These are phyloP conservation scores for Aspergillus fischeri DNA, from an alignment of 2,329 filamentous ascomycete species.

Conservation along the genomic window DNA sequence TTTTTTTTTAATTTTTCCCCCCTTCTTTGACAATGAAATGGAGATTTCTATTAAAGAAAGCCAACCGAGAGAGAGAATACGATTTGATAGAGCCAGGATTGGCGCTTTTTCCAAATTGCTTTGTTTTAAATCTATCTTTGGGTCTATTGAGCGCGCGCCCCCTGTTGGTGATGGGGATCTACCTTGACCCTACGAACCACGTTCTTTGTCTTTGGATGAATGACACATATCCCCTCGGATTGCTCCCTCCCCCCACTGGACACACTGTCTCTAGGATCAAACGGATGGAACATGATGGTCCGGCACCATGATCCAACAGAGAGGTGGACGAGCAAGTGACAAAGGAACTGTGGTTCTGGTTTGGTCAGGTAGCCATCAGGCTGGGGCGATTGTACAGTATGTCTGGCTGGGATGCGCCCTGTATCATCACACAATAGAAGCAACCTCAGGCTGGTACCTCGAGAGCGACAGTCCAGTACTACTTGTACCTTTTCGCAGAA, in stretches of 20 bases:
- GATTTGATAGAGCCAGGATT: constrained; percentile 15
- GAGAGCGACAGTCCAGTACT: too few relatives aligned
- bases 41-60: constrained; percentile 15
- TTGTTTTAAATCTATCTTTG: constrained; percentile 17
- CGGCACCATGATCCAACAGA: not conserved
- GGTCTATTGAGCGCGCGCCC: constrained; percentile 1
- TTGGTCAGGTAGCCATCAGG: too few relatives aligned
- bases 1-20: constrained; percentile 3
- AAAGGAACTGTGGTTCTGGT: not conserved
- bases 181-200: constrained; percentile 2
- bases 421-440: too few relatives aligned
- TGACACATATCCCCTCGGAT: constrained; percentile 2
- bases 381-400: not conserved
- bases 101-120: constrained; percentile 15
- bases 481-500: too few relatives aligned
- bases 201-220: constrained; percentile 4
- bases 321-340: not conserved
- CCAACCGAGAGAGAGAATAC: constrained; percentile 16
- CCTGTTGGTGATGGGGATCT: constrained; percentile 4
- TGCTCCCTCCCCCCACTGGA: not conserved
- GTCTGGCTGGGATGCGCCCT: not conserved
- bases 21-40: constrained; percentile 17
- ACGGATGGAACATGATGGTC: not conserved
- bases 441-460: too few relatives aligned
- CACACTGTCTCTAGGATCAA: not conserved